These are phyloP conservation scores for Penicillium sp. DNA, from an alignment of 2,329 filamentous ascomycete species.

Conservation along the genomic window DNA sequence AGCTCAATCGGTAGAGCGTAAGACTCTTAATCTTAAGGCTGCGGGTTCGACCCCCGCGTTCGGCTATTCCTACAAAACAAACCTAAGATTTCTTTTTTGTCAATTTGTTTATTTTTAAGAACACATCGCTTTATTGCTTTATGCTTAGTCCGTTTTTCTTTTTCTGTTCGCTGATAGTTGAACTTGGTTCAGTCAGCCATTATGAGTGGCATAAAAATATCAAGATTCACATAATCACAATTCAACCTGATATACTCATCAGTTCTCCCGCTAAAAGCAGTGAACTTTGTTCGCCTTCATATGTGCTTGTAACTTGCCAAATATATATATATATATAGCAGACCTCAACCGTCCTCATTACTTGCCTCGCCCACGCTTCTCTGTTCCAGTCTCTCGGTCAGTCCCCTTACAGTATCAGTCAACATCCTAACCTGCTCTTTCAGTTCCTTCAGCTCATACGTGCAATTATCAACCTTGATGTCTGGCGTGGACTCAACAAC, in stretches of 20 bases:
- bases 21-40: constrained; percentile 51
- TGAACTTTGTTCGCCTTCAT: not conserved
- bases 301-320: not conserved
- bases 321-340: not conserved
- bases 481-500: constrained; percentile 76
- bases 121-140: not conserved
- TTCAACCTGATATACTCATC: no score
- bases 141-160: no score
- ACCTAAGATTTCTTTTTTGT: constrained; percentile 12
- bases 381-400: constrained; percentile 39
- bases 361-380: not conserved
- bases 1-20: constrained; percentile 53
- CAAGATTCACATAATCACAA: no score
- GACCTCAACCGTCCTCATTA: not conserved
- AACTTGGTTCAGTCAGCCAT: no score
- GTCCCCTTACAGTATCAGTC: constrained; percentile 61
- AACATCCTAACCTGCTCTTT: constrained; percentile 59
- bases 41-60: constrained; percentile 47
- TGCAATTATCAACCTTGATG: constrained; percentile 72
- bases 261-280: not conserved
- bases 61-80: constrained; percentile 33
- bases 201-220: not conserved
- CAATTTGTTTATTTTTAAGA: not conserved
- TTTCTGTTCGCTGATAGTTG: no score
- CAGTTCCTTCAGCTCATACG: constrained; percentile 59